Evolutionary conservation across 305 asterid species (phyloP), one percentile per base, ranked within the genome.

Genomic region (Fraxinus latifolia): DNA sequence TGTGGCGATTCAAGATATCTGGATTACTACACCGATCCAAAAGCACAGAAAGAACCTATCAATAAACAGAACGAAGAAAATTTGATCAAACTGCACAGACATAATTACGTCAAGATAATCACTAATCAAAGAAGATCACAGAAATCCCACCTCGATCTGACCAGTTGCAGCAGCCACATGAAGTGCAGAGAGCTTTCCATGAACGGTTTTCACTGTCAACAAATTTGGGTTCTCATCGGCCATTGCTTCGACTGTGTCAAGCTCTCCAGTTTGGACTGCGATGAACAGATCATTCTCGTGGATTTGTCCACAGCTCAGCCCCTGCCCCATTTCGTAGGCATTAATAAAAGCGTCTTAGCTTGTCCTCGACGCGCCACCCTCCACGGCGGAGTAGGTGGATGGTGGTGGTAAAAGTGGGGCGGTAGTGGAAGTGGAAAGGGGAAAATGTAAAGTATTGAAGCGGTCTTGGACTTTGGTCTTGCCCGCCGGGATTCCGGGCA

Each of bases 81-180:
- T 77, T 78, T 14, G 58, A 77, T 53, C 76, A 34, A 44, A 1
- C 78, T 31, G n/a, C 15, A 25, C 19, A 77, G 79, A 47, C 53
- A 31, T 9, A 29, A 70, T 53, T 77, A 55, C 50, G 81, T 32
- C 84, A 65, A 75, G 17, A 83, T 58, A 23, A 34, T 12, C 29
- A 68, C 4, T 7, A 68, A 62, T 9, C 29, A 33, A 78, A 12
- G 36, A 62, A 68, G 47, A 83, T 55, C 36, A 80, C 11, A 27
- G 19, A 77, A 36, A 83, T 74, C 79, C 37, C 79, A 94, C 98
- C 93, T 92, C 91, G 91, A 88, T 84, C 91, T 81, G 94, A 0
- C 94, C 97, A 82, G 89, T 88, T 55, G 92, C 89, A 70, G 98
- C 97, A 31, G 95, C 97, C 44, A 93, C 88, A 81, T 94, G 98